Evolutionary conservation across 2,329 filamentous ascomycete genomes (phyloP).

Genomic region (Zalaria sp.): DNA sequence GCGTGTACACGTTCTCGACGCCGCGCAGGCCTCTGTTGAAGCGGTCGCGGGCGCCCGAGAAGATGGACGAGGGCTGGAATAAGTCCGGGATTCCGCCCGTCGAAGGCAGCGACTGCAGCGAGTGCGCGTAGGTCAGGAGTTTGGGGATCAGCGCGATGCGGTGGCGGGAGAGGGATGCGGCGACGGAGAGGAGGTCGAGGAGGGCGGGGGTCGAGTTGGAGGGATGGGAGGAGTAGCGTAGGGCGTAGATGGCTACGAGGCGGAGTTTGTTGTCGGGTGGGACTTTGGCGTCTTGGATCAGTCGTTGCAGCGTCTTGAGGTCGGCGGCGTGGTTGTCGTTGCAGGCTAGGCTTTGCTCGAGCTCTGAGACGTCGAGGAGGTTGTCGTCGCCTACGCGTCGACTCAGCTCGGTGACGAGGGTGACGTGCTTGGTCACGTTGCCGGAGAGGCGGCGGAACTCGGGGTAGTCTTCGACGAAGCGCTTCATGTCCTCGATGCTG

Average conservation of each 20-base stretch:
- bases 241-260: conserved; percentile 83
- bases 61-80: conserved; percentile 83
- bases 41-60: conserved; percentile 71
- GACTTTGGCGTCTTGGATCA: conserved; percentile 70
- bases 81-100: conserved; percentile 74
- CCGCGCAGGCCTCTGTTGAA: conserved; percentile 85
- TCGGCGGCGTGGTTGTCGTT: conserved; percentile 89
- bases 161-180: conserved; percentile 63
- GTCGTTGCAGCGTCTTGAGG: conserved; percentile 77
- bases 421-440: conserved; percentile 97
- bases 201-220: conserved; percentile 74
- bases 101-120: conserved; percentile 54
- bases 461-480: conserved; percentile 96
- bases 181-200: conserved; percentile 70
- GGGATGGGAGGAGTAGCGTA: conserved; percentile 79
- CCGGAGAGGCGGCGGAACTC: conserved; percentile 95
- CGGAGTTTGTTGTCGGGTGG: conserved; percentile 73
- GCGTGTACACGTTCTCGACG: conserved; percentile 97
- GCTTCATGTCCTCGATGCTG: conserved; percentile 96
- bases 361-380: conserved; percentile 87
- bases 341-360: conserved; percentile 92
- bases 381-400: conserved; percentile 73
- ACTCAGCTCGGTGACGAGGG: conserved; percentile 84
- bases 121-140: conserved; percentile 72
- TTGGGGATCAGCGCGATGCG: conserved; percentile 70